Evolutionary conservation across 805 yeast genomes (phyloP), one percentile per base, ranked within the genome.

Genomic region (Komagataella populi): DNA sequence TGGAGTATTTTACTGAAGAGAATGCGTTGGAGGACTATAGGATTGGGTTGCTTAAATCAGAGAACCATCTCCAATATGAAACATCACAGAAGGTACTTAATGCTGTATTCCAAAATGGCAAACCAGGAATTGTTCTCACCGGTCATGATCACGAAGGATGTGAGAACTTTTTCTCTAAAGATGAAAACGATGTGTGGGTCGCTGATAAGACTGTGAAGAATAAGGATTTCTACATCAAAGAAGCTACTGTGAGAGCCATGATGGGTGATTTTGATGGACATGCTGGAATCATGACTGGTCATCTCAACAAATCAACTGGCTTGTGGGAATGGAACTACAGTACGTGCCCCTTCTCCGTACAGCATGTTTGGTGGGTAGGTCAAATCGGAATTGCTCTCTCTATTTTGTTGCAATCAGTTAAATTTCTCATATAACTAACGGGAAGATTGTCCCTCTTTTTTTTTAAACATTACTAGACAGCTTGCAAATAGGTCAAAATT

Each of bases 91-190:
- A 73, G 54, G 81, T 91, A 1, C 65, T 93, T 56, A 74, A 84
- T 57, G 72, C 82, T n/a, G 73, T 87, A 14, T 91, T 91, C 63
- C 78, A 78, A 44, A 76, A 76, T 57, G 66, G 71, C 6, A 77
- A 78, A 55, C 80, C 84, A 17, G 98, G 98, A 18, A 71, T 91
- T 7, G 80, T 93, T 3, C 67, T 91, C 46, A 87, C 96, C 0
- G 99, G 99, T 1, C 99, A 93, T 66, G 99, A 93, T 62, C 99
- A 93, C 61, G 90, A 83, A 56, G 99, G 99, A 1, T 93, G 99
- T 62, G 83, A 80, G 57, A 77, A 81, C 44, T 73, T 75, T 64
- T 87, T 85, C 63, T 78, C 76, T 61, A 63, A 74, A 49, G 54
- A 55, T 6, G 61, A 62, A 1, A 60, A 62, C 17, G 72, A 71